Evolutionary conservation across 306 rosid genomes (phyloP).

Genomic region (Notholithocarpus densiflorus): DNA sequence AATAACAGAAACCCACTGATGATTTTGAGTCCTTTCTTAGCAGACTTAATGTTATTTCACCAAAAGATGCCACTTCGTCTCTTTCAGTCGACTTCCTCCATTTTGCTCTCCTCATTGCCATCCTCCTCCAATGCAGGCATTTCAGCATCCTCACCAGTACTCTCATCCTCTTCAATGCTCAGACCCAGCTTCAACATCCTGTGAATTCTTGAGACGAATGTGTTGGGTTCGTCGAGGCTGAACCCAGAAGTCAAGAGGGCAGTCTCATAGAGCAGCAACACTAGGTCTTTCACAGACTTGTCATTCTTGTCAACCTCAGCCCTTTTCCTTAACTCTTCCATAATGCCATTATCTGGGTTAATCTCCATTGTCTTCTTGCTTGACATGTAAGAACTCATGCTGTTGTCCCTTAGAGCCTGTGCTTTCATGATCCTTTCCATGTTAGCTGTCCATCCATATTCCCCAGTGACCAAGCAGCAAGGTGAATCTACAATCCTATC

Average conservation of each 20-base stretch:
- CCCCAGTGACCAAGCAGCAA: conserved; percentile 22
- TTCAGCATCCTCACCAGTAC: background rate
- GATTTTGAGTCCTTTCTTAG: background rate
- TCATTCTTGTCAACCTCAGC: conserved; percentile 16
- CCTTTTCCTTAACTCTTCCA: conserved; percentile 30
- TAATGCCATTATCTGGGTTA: conserved; percentile 16
- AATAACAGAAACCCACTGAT: background rate
- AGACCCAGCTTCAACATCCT: conserved; percentile 27
- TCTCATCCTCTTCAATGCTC: conserved; percentile 17
- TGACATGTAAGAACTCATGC: conserved; percentile 28
- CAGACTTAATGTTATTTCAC: background rate
- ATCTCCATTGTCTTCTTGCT: conserved; percentile 42
- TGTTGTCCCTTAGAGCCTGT: conserved; percentile 25
- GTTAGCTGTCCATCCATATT: conserved; percentile 34
- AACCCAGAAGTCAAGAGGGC: conserved; percentile 22
- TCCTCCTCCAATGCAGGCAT: conserved; percentile 11
- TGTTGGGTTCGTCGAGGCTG: conserved; percentile 32
- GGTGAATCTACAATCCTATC: conserved; percentile 29
- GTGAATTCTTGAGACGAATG: conserved; percentile 23
- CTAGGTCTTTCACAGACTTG: conserved; percentile 23
- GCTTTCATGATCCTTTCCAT: conserved; percentile 45
- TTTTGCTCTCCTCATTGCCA: conserved; percentile 14
- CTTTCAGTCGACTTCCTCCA: conserved; percentile 21
- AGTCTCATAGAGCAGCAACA: conserved; percentile 24
- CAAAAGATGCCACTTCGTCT: too few species aligned